phyloP scores from a whole-genome alignment of 2,329 filamentous ascomycete species.

The Dothiorella sarmentorum region DNA sequence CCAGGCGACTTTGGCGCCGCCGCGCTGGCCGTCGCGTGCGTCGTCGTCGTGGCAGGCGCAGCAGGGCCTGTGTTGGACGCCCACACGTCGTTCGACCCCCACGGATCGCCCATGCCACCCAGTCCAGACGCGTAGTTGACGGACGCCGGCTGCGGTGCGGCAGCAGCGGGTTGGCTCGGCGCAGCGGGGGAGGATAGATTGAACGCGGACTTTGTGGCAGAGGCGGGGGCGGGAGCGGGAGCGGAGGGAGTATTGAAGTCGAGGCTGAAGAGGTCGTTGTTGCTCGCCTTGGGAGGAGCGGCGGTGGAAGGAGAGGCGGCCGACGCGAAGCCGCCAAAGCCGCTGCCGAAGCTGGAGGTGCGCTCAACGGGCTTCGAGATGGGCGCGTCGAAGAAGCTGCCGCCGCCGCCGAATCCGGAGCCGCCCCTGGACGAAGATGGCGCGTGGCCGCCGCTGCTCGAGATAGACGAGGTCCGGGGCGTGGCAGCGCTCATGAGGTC shows the following conservation, averaged over 20 bases:
- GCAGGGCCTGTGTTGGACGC: slow-evolving; percentile 54
- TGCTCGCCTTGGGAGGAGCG: slow-evolving; percentile 43
- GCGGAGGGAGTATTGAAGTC: slow-evolving; percentile 36
- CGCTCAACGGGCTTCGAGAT: slow-evolving; percentile 45
- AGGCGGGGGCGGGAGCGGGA: slow-evolving; percentile 27
- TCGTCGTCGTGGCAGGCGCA: slow-evolving; percentile 41
- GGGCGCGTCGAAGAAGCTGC: slow-evolving; percentile 75
- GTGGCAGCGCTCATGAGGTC: slow-evolving; percentile 58
- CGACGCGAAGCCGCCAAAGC: slow-evolving; percentile 62
- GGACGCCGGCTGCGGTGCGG: slow-evolving; percentile 30
- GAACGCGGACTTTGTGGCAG: slow-evolving; percentile 67
- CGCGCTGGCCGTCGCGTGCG: slow-evolving; percentile 37
- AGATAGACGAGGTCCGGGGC: slow-evolving; percentile 40
- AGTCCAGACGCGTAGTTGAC: slow-evolving; percentile 36
- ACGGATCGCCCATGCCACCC: slow-evolving; percentile 63
- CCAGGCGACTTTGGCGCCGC: slow-evolving; percentile 37
- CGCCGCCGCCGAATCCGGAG: slow-evolving; percentile 58
- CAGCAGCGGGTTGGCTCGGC: slow-evolving; percentile 31
- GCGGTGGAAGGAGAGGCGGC: slow-evolving; percentile 53
- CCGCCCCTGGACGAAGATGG: slow-evolving; percentile 34
- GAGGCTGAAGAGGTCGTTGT: slow-evolving; percentile 74
- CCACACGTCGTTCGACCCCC: slow-evolving; percentile 84
- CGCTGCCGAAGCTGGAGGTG: slow-evolving; percentile 55
- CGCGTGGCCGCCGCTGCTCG: slow-evolving; percentile 31
- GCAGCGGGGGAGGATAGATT: slow-evolving; percentile 64